phyloP scores from a whole-genome alignment of 352 stramenopile genomes.

The Phytophthora macrochlamydospora region DNA sequence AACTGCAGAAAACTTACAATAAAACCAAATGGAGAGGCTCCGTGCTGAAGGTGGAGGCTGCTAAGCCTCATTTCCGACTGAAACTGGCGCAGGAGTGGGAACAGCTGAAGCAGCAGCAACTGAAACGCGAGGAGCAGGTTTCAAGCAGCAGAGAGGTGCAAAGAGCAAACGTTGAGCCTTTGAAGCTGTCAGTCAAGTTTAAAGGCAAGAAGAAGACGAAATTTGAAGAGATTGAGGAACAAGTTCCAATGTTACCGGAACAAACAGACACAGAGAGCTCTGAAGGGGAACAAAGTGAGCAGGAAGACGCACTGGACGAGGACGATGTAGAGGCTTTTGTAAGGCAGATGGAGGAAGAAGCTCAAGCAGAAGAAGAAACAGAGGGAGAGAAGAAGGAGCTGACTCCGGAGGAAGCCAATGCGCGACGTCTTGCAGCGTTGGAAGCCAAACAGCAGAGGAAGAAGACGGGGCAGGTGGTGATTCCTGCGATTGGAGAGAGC shows the following conservation, averaged over 20 bases:
- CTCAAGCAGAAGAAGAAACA: not conserved
- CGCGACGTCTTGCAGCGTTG: slow-evolving; percentile 52
- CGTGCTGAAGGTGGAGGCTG: slow-evolving; percentile 63
- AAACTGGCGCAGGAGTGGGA: slow-evolving; percentile 50
- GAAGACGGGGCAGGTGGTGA: slow-evolving; percentile 37
- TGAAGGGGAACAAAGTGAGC: not conserved
- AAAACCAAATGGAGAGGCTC: slow-evolving; percentile 75
- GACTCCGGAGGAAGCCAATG: slow-evolving; percentile 36
- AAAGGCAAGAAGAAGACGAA: slow-evolving; percentile 21
- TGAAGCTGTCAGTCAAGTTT: slow-evolving; percentile 24
- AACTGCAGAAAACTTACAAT: slow-evolving; percentile 70
- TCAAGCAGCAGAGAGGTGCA: not conserved
- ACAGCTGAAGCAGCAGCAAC: not conserved
- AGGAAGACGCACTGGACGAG: slow-evolving; percentile 10
- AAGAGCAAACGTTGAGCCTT: slow-evolving; percentile 5
- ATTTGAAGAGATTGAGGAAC: slow-evolving; percentile 18
- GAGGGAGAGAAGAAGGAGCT: slow-evolving; percentile 13
- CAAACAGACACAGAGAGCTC: not conserved
- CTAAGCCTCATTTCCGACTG: slow-evolving; percentile 51
- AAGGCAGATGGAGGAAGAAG: slow-evolving; percentile 32
- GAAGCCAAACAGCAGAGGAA: slow-evolving; percentile 48
- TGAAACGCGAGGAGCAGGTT: no score
- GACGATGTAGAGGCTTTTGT: slow-evolving; percentile 50
- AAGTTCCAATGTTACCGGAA: slow-evolving; percentile 6
- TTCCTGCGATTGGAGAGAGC: slow-evolving; percentile 25